These are phyloP conservation scores for Pythium aristosporum DNA, from an alignment of 352 stramenopile species.

Conservation along the genomic window DNA sequence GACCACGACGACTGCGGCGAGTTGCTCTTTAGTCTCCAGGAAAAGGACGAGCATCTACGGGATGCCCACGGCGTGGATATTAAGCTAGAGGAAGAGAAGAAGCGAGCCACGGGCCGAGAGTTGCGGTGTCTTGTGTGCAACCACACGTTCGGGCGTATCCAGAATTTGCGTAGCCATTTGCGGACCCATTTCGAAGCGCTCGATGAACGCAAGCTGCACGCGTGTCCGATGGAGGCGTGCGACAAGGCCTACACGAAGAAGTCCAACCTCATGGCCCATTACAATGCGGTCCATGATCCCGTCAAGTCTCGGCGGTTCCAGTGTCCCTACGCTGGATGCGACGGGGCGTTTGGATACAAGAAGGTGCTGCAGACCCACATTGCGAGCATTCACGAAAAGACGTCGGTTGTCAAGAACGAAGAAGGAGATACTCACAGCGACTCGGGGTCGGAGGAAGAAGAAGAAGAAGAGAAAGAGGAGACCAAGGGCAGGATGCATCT, in stretches of 20 bases:
- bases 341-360: constrained; percentile 73
- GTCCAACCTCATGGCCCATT: constrained; percentile 77
- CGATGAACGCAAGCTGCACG: constrained; percentile 60
- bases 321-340: constrained; percentile 58
- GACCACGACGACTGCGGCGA: constrained; percentile 43
- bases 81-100: neutral
- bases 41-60: constrained; percentile 43
- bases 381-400: constrained; percentile 53
- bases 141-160: constrained; percentile 45
- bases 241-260: constrained; percentile 64
- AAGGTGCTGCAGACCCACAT: constrained; percentile 66
- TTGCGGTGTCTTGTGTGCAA: constrained; percentile 57
- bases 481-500: neutral
- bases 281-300: constrained; percentile 65
- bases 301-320: constrained; percentile 60
- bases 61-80: constrained; percentile 26
- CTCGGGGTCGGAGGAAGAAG: constrained; percentile 4
- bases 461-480: neutral
- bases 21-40: constrained; percentile 50
- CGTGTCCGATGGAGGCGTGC: constrained; percentile 59
- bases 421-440: neutral
- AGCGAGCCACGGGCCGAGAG: constrained; percentile 9
- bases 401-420: constrained; percentile 18
- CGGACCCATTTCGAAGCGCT: constrained; percentile 62
- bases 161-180: constrained; percentile 59